These are phyloP conservation scores for Mangifera indica DNA, from an alignment of 345 rosid species.

Conservation along the genomic window DNA sequence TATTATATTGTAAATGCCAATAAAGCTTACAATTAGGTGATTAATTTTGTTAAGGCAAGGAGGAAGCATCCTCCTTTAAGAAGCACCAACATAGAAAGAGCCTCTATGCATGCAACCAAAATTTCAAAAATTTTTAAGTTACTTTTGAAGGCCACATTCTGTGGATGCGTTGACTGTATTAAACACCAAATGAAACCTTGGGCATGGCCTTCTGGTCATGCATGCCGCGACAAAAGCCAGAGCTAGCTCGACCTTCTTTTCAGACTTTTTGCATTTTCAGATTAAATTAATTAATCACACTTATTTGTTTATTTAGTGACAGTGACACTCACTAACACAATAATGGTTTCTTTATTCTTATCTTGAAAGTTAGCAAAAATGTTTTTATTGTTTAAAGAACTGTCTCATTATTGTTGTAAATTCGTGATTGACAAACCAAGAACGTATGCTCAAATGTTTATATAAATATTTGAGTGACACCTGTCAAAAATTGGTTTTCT, in stretches of 20 bases:
- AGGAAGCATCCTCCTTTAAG: constrained; percentile 38
- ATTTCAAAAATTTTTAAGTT: constrained; percentile 16
- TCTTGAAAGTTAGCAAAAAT: no score
- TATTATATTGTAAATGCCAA: not conserved
- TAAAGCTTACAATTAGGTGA: not conserved
- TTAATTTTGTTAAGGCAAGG: not conserved
- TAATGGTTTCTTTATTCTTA: constrained; percentile 22
- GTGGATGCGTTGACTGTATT: constrained; percentile 35
- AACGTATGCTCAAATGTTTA: no score
- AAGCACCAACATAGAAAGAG: constrained; percentile 36
- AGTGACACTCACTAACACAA: constrained; percentile 57
- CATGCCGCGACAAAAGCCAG: constrained; percentile 52
- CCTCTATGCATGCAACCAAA: constrained; percentile 28
- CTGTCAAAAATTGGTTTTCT: no score
- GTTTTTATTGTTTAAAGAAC: no score
- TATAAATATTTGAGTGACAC: no score
- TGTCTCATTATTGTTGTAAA: no score
- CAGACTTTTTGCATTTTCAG: constrained; percentile 21
- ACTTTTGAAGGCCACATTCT: constrained; percentile 30
- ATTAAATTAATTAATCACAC: constrained; percentile 14
- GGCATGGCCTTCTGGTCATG: constrained; percentile 30
- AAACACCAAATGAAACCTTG: constrained; percentile 36
- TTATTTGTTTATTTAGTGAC: constrained; percentile 37
- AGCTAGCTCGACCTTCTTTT: constrained; percentile 32
- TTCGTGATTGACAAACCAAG: no score